Evolutionary conservation across 164 flowering plant genomes (phyloP), one percentile per base, ranked within the genome.

Genomic region (Umbellularia californica): DNA sequence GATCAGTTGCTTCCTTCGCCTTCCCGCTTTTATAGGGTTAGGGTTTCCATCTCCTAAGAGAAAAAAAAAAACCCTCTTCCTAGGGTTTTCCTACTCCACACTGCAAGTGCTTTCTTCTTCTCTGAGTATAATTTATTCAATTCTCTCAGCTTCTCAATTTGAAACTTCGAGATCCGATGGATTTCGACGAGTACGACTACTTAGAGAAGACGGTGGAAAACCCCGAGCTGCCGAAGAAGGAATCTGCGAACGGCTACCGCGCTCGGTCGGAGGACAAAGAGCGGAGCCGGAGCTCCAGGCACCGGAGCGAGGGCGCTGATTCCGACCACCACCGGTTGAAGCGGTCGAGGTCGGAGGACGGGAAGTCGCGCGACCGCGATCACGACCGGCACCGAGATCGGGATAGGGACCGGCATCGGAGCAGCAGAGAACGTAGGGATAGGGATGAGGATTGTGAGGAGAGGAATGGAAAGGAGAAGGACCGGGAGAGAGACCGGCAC

Each of bases 151-250:
- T 58, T 58, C 6, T 13, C n/a, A 5, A 17, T 58, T 58, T 15
- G n/a, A 17, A 58, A 14, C n/a, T 72, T 72, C 27, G 68, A 7
- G 30, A 87, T 77, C 85, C 89, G 14, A 92, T 93, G 98, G 99
- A 93, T 19, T 93, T 93, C 83, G 99, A 95, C 90, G 99, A 93
- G 90, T 90, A 90, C 85, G 98, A 92, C 66, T 95, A 95, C 71
- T 78, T 95, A 70, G 99, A 95, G 88, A 90, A 92, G 79, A 73
- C 90, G 17, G 96, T 91, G 66, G 97, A 92, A 78, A 92, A 88
- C 24, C 79, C 82, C 2, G 88, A 91, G 70, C 76, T 73, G 4
- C 64, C 73, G 20, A 87, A 85, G 35, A 79, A 50, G 72, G 83
- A 85, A 19, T 67, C 51, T 28, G 75, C 23, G 1, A 71, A 41